Evolutionary conservation across 2,329 filamentous ascomycete genomes (phyloP).

Genomic region (Sclerotinia nivalis): DNA sequence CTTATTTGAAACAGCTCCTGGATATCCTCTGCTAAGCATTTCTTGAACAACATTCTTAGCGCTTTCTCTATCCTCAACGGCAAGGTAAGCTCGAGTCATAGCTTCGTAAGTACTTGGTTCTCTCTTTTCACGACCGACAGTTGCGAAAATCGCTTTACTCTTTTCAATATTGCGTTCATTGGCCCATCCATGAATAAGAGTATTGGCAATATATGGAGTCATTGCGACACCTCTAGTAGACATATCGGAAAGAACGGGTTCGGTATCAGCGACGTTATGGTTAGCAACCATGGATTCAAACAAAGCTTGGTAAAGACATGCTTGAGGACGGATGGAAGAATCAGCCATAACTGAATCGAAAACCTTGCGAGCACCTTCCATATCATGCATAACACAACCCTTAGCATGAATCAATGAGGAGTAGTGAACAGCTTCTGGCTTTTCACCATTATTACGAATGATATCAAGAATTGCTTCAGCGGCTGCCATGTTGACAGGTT

Average conservation of each 20-base stretch:
- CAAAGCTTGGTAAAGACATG: constrained; percentile 93
- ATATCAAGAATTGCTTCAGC: constrained; percentile 80
- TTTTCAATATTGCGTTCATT: constrained; percentile 77
- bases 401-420: constrained; percentile 94
- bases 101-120: constrained; percentile 98
- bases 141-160: constrained; percentile 75
- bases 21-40: constrained; percentile 89
- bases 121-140: constrained; percentile 74
- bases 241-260: constrained; percentile 77
- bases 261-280: constrained; percentile 75
- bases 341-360: constrained; percentile 80
- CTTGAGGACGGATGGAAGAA: constrained; percentile 66
- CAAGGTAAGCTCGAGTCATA: constrained; percentile 92
- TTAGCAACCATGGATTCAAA: constrained; percentile 98
- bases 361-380: constrained; percentile 75
- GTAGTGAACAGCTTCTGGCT: constrained; percentile 91
- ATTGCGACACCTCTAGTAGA: constrained; percentile 70
- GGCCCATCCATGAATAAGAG: constrained; percentile 95
- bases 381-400: constrained; percentile 89
- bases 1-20: constrained; percentile 87
- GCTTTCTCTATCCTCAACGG: constrained; percentile 74
- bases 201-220: constrained; percentile 98
- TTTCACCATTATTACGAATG: constrained; percentile 72
- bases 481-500: constrained; percentile 84
- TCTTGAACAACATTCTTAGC: constrained; percentile 82